Evolutionary conservation across 192 early-diverging fungal species (phyloP).

Genomic region (Backusella sp.): DNA sequence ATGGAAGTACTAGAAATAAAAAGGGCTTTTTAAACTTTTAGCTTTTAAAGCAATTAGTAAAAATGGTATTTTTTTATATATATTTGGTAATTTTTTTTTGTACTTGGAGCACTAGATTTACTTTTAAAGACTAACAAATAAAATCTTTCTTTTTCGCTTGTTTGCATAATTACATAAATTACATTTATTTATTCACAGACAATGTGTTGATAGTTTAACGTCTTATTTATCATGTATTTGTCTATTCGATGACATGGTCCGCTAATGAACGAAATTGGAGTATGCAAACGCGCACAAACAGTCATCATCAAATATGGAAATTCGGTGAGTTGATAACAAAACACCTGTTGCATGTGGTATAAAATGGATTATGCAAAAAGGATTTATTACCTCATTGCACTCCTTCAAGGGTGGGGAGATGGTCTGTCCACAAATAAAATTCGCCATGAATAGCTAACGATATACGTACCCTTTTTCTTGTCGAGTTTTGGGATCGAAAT

Average conservation of each 20-base stretch:
- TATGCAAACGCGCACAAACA: slow-evolving; percentile 7
- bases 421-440: slow-evolving; percentile 5
- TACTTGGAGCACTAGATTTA: background rate
- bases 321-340: background rate
- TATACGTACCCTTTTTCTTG: background rate
- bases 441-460: background rate
- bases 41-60: slow-evolving; percentile 9
- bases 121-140: background rate
- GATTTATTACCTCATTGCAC: slow-evolving; percentile 2
- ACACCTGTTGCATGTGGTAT: background rate
- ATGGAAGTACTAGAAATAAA: background rate
- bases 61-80: slow-evolving; percentile 3
- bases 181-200: background rate
- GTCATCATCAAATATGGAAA: background rate
- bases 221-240: background rate
- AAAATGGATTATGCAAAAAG: background rate
- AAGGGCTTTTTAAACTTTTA: background rate
- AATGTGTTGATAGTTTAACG: background rate
- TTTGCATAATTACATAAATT: background rate
- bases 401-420: slow-evolving; percentile 5
- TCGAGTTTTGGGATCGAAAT: slow-evolving; percentile 4
- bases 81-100: background rate
- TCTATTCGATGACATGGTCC: background rate
- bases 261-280: background rate
- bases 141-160: background rate